Conservation (phyloP, 257 asterid species). For the Mitragyna speciosa region DNA sequence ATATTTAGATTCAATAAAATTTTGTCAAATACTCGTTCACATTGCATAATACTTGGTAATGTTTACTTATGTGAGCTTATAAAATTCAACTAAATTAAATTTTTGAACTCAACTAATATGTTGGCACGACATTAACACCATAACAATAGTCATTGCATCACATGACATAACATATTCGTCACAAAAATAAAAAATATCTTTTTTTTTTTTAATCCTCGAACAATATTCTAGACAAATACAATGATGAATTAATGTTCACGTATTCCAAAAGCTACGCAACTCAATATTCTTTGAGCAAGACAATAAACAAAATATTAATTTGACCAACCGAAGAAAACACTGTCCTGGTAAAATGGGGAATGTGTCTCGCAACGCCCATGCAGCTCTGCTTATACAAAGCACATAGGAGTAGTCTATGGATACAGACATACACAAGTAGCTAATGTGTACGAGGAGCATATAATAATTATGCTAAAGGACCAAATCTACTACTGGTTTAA, state of each 20-base stretch:
- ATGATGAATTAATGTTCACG: constrained; percentile 3
- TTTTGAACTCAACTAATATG: neutral
- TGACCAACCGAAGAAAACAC: constrained; percentile 35
- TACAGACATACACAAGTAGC: neutral
- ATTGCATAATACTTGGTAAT: neutral
- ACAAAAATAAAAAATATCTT: neutral
- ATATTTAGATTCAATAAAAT: neutral
- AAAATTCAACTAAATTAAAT: neutral
- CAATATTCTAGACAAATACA: too few relatives aligned
- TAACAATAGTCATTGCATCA: too few relatives aligned
- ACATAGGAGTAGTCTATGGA: neutral
- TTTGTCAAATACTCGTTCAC: neutral
- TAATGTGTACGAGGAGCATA: neutral
- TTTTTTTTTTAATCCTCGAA: too few relatives aligned
- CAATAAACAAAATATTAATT: constrained; percentile 20
- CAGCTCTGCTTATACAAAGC: constrained; percentile 19
- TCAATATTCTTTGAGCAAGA: constrained; percentile 8
- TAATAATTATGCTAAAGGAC: neutral
- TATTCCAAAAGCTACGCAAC: neutral
- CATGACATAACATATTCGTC: neutral
- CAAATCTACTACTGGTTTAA: constrained; percentile 1
- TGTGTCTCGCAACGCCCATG: constrained; percentile 38
- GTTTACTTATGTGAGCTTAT: neutral
- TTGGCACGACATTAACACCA: neutral
- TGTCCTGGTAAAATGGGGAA: constrained; percentile 29